These are phyloP conservation scores for Pseudisothecium myosuroides DNA, from an alignment of 225 moss, liverwort and hornwort species.

Conservation along the genomic window DNA sequence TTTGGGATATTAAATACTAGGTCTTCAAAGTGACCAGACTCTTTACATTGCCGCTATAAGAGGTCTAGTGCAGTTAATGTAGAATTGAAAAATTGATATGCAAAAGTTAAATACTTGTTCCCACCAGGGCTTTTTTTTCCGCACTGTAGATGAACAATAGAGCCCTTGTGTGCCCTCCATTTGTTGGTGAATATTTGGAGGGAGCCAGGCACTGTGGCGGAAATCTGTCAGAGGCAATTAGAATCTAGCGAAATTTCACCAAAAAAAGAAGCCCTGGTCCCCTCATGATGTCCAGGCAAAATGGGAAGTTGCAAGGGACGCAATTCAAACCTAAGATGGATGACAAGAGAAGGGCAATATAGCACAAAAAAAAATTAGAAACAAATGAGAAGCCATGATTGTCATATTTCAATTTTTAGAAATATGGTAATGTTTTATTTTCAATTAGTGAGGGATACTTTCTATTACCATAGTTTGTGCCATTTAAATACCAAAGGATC, in stretches of 20 bases:
- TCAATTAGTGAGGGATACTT: not conserved
- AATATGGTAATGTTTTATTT: not conserved
- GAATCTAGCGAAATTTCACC: no score
- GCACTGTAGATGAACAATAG: no score
- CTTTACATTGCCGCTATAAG: not conserved
- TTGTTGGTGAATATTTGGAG: no score
- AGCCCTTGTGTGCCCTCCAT: no score
- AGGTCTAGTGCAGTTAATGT: not conserved
- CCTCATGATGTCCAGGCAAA: fast-evolving
- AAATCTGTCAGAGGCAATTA: no score
- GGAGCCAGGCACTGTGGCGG: no score
- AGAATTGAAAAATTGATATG: not conserved
- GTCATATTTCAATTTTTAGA: not conserved
- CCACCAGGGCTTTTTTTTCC: no score
- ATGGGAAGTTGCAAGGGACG: fast-evolving
- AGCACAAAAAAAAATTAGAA: not conserved
- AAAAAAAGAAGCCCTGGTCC: no score
- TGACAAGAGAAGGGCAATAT: not conserved
- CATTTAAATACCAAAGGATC: no score
- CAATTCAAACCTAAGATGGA: not conserved
- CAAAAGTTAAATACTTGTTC: not conserved
- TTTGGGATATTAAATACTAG: not conserved
- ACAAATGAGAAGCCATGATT: not conserved
- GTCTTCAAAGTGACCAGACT: not conserved
- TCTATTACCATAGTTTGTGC: fast-evolving